Evolutionary conservation across 2,329 filamentous ascomycete species (phyloP), one percentile per base, ranked within the genome.

Genomic region (Boeremia lycopersici): DNA sequence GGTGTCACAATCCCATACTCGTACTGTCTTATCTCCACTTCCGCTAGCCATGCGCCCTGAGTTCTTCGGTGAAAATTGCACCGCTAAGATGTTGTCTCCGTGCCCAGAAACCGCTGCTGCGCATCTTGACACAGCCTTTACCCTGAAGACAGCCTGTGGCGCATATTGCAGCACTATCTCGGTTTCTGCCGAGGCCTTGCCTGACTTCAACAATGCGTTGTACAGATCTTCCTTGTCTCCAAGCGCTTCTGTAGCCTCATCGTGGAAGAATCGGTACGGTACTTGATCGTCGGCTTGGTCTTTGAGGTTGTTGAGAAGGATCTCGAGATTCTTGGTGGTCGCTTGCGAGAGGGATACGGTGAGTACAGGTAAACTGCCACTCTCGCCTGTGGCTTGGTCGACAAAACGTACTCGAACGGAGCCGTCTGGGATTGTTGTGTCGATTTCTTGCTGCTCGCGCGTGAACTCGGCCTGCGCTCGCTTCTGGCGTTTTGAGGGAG

Each of bases 1-100:
- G 0, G 92, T 97, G 68, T 97, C 91, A 43, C 91, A 93, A 69
- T 99, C 93, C 91, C 91, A 97, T 78, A 98, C 88, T 52, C 93
- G 82, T 0, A 93, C 93, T 1, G 93, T 97, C 64, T 89, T 89
- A 70, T 99, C 95, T 41, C 95, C 95, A 57, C 89, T 91, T 0
- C 93, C 95, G 1, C 91, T 96, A 0, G 92, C 93, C 74, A 97
- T 83, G 54, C 88, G 83, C 10, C 86, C 86, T 25, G 90, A 93
- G 6, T 84, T 86, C 33, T 84, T 83, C 0, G 93, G 93, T 0
- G 90, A 95, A 75, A 97, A 98, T 34, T 93, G 87, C 2, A 90
- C 88, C 28, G 90, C 85, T 19, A 98, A 81, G 64, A 98, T 98
- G 3, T 93, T 88, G 74, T 96, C 90, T 34, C 92, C 93, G 75